Percentiles rank a stretch among this genome's conserved stretches.
These are phyloP conservation scores for Fusarium aywerte DNA, from an alignment of 2,329 filamentous ascomycete species.

Conservation along the genomic window DNA sequence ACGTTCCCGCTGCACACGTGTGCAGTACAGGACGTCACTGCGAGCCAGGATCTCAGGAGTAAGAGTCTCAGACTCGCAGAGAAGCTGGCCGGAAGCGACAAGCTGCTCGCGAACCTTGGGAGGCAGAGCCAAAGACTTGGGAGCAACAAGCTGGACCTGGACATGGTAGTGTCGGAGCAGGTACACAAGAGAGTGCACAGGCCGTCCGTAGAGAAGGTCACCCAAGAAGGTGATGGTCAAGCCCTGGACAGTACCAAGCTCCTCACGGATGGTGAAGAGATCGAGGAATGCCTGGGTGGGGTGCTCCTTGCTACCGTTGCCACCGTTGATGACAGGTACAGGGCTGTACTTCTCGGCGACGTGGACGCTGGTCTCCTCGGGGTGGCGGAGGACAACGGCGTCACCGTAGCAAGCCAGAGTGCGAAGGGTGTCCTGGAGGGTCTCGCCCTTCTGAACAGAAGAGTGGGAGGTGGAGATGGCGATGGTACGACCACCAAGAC, in stretches of 20 bases:
- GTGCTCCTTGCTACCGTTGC: constrained; percentile 95
- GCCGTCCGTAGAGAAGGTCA: constrained; percentile 91
- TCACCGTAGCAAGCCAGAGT: constrained; percentile 95
- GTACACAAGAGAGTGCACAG: constrained; percentile 94
- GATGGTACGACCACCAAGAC: constrained; percentile 88
- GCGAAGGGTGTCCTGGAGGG: constrained; percentile 90
- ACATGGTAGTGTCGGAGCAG: constrained; percentile 96
- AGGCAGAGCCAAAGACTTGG: constrained; percentile 81
- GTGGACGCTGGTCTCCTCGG: constrained; percentile 81
- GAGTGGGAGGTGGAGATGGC: constrained; percentile 84
- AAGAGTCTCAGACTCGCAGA: constrained; percentile 78
- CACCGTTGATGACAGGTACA: constrained; percentile 95
- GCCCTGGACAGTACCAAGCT: constrained; percentile 93
- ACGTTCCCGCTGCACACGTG: constrained; percentile 94
- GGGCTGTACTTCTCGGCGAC: constrained; percentile 87
- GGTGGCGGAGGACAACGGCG: constrained; percentile 95
- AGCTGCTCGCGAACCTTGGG: constrained; percentile 78
- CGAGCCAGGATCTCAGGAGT: constrained; percentile 87
- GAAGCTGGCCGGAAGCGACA: constrained; percentile 77
- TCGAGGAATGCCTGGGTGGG: constrained; percentile 98
- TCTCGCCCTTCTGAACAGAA: constrained; percentile 93
- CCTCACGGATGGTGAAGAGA: constrained; percentile 97
- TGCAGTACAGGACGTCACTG: constrained; percentile 96
- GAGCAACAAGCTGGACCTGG: constrained; percentile 89
- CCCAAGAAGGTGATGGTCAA: constrained; percentile 96